Percentiles rank a stretch among this genome's conserved stretches.
Evolutionary conservation across 148 eudicot genomes (phyloP).

Genomic region (Bassia scoparia): DNA sequence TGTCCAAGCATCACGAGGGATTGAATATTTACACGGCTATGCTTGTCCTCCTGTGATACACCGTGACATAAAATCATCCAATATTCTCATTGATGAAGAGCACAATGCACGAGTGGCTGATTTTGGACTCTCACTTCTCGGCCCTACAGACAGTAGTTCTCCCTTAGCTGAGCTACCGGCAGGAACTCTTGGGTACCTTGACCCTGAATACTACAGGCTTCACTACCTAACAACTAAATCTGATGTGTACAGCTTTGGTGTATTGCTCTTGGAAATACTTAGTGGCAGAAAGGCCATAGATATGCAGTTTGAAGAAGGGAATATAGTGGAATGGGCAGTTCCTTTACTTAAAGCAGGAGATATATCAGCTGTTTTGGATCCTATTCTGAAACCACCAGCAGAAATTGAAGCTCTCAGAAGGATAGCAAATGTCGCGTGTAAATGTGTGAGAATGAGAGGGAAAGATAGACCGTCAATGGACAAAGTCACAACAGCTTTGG

Average conservation of each 20-base stretch:
- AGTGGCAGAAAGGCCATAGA: conserved; percentile 91
- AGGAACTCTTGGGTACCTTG: conserved; percentile 91
- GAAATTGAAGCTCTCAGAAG: conserved; percentile 70
- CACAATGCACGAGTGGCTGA: conserved; percentile 95
- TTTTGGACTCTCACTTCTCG: conserved; percentile 79
- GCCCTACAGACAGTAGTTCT: conserved; percentile 80
- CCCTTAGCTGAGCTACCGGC: conserved; percentile 95
- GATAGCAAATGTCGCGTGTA: conserved; percentile 75
- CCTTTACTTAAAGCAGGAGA: conserved; percentile 71
- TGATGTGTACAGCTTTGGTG: conserved; percentile 94
- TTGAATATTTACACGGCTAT: conserved; percentile 90
- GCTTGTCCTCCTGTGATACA: conserved; percentile 98
- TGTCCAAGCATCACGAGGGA: conserved; percentile 94
- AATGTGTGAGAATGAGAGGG: conserved; percentile 89
- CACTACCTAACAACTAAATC: conserved; percentile 94
- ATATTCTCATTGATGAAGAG: conserved; percentile 88
- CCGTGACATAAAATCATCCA: conserved; percentile 86
- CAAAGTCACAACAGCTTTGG: conserved; percentile 81
- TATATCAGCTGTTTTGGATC: conserved; percentile 55
- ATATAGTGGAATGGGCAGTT: conserved; percentile 96
- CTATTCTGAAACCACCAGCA: conserved; percentile 49
- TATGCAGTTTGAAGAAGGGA: conserved; percentile 84
- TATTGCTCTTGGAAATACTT: conserved; percentile 80
- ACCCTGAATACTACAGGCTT: conserved; percentile 92
- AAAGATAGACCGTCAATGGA: conserved; percentile 97